Evolutionary conservation across 2,329 filamentous ascomycete species (phyloP).

Genomic region (Aspergillus alliaceus): DNA sequence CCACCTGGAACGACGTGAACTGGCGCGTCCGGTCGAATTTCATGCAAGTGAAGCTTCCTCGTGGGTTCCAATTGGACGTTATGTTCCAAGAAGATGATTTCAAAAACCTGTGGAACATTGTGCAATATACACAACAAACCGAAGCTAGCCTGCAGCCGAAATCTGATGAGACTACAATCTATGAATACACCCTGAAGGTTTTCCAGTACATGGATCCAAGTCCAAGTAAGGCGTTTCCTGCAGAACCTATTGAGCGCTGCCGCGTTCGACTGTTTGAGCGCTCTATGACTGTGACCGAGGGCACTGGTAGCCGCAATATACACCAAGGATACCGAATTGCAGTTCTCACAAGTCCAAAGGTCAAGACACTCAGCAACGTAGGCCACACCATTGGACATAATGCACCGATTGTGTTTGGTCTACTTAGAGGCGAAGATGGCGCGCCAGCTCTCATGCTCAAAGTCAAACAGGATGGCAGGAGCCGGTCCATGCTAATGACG

Average conservation of each 20-base stretch:
- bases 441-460: conserved; percentile 69
- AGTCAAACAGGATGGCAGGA: conserved; percentile 64
- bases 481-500: conserved; percentile 72
- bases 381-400: conserved; percentile 67
- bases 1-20: conserved; percentile 77
- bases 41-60: conserved; percentile 69
- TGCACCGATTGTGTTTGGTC: conserved; percentile 73
- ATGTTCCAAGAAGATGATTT: conserved; percentile 76
- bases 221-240: conserved; percentile 72
- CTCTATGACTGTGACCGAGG: conserved; percentile 65
- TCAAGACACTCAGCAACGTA: conserved; percentile 74
- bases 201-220: conserved; percentile 79
- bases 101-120: conserved; percentile 75
- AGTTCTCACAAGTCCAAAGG: conserved; percentile 73
- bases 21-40: conserved; percentile 71
- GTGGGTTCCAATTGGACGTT: conserved; percentile 71
- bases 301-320: conserved; percentile 68
- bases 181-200: conserved; percentile 67
- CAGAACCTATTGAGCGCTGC: conserved; percentile 70
- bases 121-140: conserved; percentile 78
- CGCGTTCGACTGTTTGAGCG: conserved; percentile 75
- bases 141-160: conserved; percentile 69
- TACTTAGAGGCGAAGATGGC: conserved; percentile 70
- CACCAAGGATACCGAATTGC: conserved; percentile 80
- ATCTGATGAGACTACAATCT: conserved; percentile 68